Evolutionary conservation across 306 rosid genomes (phyloP).

Genomic region (Mucuna pruriens): DNA sequence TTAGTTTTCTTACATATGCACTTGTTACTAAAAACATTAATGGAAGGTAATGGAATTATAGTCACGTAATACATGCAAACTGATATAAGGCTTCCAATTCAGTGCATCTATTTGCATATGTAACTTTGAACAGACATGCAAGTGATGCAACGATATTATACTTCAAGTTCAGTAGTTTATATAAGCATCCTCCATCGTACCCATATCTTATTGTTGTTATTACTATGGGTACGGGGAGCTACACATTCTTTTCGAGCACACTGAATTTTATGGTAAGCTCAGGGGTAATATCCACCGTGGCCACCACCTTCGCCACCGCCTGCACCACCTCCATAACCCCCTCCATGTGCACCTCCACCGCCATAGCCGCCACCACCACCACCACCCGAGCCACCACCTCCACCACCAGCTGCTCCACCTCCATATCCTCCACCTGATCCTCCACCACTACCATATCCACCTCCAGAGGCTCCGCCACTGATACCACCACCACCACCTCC

Average conservation of each 20-base stretch:
- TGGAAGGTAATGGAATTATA: background rate
- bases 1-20: background rate
- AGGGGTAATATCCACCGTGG: background rate
- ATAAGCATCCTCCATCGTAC: background rate
- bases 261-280: background rate
- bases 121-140: background rate
- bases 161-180: background rate
- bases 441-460: background rate
- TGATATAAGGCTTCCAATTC: background rate
- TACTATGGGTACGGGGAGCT: background rate
- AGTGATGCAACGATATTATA: background rate
- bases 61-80: background rate
- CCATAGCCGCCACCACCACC: background rate
- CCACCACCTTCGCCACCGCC: background rate
- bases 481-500: slow-evolving; percentile 51
- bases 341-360: background rate
- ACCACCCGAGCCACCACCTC: background rate
- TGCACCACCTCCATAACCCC: background rate
- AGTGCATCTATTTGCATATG: background rate
- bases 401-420: background rate
- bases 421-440: slow-evolving; percentile 2
- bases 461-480: background rate
- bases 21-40: background rate
- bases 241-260: background rate
- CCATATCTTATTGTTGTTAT: background rate